phyloP scores from a whole-genome alignment of 768 basidiomycete genomes.

The Agaricus bisporus region DNA sequence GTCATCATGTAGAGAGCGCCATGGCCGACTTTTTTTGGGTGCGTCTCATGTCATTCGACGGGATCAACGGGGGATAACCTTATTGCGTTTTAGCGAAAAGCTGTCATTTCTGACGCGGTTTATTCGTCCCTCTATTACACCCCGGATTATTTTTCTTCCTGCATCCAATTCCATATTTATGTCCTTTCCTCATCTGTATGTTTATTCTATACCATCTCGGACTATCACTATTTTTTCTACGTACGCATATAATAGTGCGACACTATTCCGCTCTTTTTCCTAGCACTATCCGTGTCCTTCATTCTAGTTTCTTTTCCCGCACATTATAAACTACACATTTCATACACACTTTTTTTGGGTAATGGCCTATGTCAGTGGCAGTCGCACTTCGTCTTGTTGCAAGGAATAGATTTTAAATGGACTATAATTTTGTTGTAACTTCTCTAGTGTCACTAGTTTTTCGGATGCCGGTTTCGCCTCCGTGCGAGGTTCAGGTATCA shows the following conservation, averaged over 20 bases:
- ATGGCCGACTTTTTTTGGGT: neutral
- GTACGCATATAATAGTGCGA: neutral
- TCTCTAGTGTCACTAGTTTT: neutral
- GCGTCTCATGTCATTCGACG: neutral
- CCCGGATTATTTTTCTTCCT: conserved; percentile 1
- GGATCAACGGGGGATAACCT: neutral
- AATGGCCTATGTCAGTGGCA: neutral
- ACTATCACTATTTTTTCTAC: neutral
- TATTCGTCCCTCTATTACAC: neutral
- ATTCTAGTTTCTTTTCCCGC: neutral
- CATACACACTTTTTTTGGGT: neutral
- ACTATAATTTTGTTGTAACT: neutral
- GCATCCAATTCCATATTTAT: conserved; percentile 6
- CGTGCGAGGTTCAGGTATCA: neutral
- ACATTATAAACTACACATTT: neutral
- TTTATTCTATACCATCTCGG: conserved; percentile 5
- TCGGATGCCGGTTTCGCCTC: too few relatives aligned
- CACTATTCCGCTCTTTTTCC: neutral
- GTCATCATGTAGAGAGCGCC: conserved; percentile 62
- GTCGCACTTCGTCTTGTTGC: neutral
- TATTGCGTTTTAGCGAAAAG: neutral
- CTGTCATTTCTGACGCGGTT: neutral
- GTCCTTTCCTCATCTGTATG: conserved; percentile 1
- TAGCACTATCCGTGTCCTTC: neutral
- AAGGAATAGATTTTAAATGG: neutral